Percentiles rank a stretch among this genome's conserved stretches.
Conservation (phyloP, 2,329 filamentous ascomycete species). For the Talaromyces rugulosus region DNA sequence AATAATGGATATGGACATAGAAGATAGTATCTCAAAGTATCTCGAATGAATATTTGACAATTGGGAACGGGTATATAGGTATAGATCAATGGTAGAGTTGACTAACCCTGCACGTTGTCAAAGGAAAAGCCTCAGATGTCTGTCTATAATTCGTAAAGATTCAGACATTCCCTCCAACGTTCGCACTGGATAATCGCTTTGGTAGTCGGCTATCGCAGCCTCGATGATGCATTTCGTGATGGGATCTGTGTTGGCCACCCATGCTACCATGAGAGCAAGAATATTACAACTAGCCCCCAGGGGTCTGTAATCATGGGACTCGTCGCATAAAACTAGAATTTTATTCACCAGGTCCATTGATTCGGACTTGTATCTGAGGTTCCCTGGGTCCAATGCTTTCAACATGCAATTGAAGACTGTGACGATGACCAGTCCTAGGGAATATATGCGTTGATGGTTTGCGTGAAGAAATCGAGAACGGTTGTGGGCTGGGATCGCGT, state of each 20-base stretch:
- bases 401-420: conserved; percentile 32
- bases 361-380: conserved; percentile 16
- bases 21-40: neutral
- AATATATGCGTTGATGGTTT: conserved; percentile 31
- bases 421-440: conserved; percentile 26
- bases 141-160: neutral
- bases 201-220: conserved; percentile 21
- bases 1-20: neutral
- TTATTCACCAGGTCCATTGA: conserved; percentile 21
- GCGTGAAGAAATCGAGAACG: conserved; percentile 21
- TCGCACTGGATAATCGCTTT: conserved; percentile 20
- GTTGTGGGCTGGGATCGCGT: conserved; percentile 15
- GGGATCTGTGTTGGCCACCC: conserved; percentile 20
- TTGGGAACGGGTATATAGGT: neutral
- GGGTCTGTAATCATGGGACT: conserved; percentile 25
- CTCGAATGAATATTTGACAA: neutral
- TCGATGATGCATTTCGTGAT: conserved; percentile 16
- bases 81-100: neutral
- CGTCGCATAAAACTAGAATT: conserved; percentile 24
- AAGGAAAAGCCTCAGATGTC: neutral
- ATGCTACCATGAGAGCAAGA: conserved; percentile 24
- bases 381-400: conserved; percentile 23
- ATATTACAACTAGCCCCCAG: conserved; percentile 29
- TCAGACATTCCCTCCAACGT: conserved; percentile 8
- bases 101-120: neutral